Base-by-base conservation (phyloP, 768 basidiomycete species). In the Panus rudis region DNA sequence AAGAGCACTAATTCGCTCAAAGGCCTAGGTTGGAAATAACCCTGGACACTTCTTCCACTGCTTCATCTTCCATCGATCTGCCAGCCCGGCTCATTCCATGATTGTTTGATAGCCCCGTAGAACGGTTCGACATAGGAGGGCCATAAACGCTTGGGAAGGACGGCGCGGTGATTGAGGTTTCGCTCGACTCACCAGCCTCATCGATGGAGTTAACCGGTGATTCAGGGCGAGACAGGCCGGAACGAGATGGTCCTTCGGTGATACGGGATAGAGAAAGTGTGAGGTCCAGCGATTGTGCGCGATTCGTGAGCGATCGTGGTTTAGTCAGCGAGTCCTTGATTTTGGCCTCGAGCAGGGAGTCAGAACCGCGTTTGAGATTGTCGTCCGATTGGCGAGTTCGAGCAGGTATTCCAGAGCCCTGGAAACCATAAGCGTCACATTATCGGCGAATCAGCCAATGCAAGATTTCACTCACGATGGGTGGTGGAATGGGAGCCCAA, bases 271-370 rank as follows among this genome's bases (percentile, higher is more conserved):
- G 72, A 5, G 90, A 91, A 51, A 79, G 79, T 0, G 86, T 90
- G 51, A 94, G 67, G 58, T 94, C 91, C 37, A 94, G 79, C 4
- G 85, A 89, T 59, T 93, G 91, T 0, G 91, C 91, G 14, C 91
- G 84, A 53, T 89, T 89, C 48, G 81, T 81, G 49, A 91, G 66
- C 4, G 87, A 84, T 37, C 89, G 82, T 4, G 87, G 86, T 64
- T 89, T 89, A 25, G 72, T 69, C 48, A 66, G 65, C 50, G 82
- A 83, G 46, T 87, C 85, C 63, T 84, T 88, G 34, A 92, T 60
- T 59, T 92, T 92, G 28, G 87, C 78, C 54, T 91, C 87, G 17
- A 90, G 69, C 31, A 89, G 67, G 16, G 90, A 85, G 63, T 92
- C 87, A 1, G 86, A 87, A 22, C 87, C 85, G 44, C 88, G 78